Conservation (phyloP, 2,329 filamentous ascomycete species). For the Ilyonectria robusta region DNA sequence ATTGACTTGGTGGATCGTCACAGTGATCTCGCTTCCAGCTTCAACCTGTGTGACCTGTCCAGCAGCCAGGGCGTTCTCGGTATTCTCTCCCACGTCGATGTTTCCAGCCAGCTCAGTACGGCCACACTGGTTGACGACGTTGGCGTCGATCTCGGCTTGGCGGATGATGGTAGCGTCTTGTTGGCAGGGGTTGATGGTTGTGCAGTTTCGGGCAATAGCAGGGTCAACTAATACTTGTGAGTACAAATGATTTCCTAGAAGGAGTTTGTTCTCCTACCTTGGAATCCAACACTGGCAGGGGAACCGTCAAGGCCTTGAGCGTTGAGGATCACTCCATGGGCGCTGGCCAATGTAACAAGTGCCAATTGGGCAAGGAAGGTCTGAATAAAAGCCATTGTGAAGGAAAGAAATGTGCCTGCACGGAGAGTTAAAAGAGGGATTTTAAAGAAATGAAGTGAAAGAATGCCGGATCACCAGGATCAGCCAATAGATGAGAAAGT, state of each 20-base stretch:
- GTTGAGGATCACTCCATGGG: constrained; percentile 63
- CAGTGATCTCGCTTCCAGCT: constrained; percentile 61
- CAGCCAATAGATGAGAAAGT: constrained; percentile 30
- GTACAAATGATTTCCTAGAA: background rate
- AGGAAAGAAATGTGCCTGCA: constrained; percentile 42
- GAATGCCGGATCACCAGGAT: constrained; percentile 45
- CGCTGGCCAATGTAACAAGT: constrained; percentile 37
- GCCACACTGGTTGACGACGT: constrained; percentile 72
- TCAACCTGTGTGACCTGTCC: constrained; percentile 64
- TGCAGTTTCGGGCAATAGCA: constrained; percentile 73
- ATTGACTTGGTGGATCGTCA: constrained; percentile 79
- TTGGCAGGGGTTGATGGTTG: constrained; percentile 75
- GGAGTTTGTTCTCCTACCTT: constrained; percentile 51
- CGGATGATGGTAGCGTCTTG: constrained; percentile 76
- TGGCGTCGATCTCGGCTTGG: constrained; percentile 66
- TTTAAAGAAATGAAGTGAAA: constrained; percentile 28
- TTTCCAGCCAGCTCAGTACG: constrained; percentile 72
- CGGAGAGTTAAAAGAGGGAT: constrained; percentile 25
- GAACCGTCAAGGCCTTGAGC: constrained; percentile 63
- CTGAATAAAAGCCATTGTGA: constrained; percentile 37
- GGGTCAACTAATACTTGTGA: constrained; percentile 59
- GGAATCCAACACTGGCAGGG: constrained; percentile 64
- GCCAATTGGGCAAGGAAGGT: constrained; percentile 33
- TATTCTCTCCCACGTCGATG: constrained; percentile 73
- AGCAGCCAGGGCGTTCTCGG: constrained; percentile 64